Evolutionary conservation across 2,329 filamentous ascomycete species (phyloP).

Genomic region (Curvularia hawaiiensis): DNA sequence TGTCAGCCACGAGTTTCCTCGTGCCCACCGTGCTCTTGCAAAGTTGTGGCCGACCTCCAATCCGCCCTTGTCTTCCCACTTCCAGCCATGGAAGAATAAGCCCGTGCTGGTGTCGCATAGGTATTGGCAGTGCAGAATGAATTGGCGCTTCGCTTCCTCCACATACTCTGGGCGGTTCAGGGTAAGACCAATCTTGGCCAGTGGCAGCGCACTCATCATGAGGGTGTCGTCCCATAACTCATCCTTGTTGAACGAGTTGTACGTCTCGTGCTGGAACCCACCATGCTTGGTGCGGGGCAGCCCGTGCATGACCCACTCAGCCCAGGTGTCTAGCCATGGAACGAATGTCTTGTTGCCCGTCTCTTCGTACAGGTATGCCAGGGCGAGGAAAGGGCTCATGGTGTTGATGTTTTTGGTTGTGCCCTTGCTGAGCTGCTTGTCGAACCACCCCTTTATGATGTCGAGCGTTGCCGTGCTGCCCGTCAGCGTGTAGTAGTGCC

Average conservation of each 20-base stretch:
- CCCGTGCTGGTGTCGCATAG: conserved; percentile 74
- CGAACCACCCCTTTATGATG: conserved; percentile 77
- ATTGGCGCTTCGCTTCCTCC: conserved; percentile 77
- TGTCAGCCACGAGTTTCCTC: conserved; percentile 76
- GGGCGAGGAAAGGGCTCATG: conserved; percentile 77
- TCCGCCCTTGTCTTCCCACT: conserved; percentile 67
- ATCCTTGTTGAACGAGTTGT: conserved; percentile 70
- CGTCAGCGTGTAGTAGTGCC: conserved; percentile 79
- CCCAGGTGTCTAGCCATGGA: conserved; percentile 81
- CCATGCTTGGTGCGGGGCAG: conserved; percentile 73
- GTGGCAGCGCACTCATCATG: conserved; percentile 84
- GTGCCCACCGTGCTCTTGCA: conserved; percentile 60
- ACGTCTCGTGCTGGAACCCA: conserved; percentile 78
- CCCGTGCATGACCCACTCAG: conserved; percentile 81
- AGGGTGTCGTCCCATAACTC: conserved; percentile 86
- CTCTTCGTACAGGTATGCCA: conserved; percentile 79
- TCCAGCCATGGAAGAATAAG: conserved; percentile 83
- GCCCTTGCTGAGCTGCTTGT: conserved; percentile 68
- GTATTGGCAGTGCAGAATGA: conserved; percentile 78
- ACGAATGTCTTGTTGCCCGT: conserved; percentile 71
- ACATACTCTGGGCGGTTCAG: conserved; percentile 74
- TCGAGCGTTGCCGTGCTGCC: conserved; percentile 64
- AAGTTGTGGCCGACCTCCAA: conserved; percentile 59
- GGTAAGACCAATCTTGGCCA: conserved; percentile 78
- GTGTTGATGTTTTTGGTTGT: conserved; percentile 89